phyloP scores from a whole-genome alignment of 768 basidiomycete species.

The Lactifluus volemus region DNA sequence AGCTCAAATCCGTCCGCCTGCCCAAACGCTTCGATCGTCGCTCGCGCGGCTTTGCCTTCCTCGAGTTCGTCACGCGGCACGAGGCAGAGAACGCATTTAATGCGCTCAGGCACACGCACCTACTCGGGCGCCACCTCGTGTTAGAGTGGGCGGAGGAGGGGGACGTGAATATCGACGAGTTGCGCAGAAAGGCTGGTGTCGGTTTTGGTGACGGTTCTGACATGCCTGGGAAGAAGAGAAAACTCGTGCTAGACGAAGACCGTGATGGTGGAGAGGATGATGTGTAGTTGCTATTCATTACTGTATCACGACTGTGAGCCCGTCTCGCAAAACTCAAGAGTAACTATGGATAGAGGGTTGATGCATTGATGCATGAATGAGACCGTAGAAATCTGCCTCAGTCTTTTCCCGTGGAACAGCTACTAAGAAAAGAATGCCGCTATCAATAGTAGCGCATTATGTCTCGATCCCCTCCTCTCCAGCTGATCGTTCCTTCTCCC shows the following conservation, averaged over 20 bases:
- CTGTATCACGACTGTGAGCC: background rate
- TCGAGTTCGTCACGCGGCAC: constrained; percentile 83
- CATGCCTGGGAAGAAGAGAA: constrained; percentile 69
- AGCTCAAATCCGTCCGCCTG: constrained; percentile 88
- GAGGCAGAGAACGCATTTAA: constrained; percentile 88
- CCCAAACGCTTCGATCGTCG: constrained; percentile 87
- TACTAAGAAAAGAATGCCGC: background rate
- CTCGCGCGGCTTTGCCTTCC: constrained; percentile 91
- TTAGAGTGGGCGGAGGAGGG: constrained; percentile 84
- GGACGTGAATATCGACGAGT: constrained; percentile 64
- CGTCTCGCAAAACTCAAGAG: background rate
- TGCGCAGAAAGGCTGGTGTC: constrained; percentile 74
- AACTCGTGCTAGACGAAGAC: constrained; percentile 47
- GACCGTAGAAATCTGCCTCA: background rate
- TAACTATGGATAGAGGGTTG: background rate
- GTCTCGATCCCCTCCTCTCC: background rate
- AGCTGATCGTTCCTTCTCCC: constrained; percentile 5
- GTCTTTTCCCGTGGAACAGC: background rate
- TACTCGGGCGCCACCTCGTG: constrained; percentile 91
- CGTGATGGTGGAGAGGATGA: constrained; percentile 29
- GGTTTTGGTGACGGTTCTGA: constrained; percentile 62
- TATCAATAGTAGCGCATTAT: background rate
- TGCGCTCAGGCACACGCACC: constrained; percentile 86
- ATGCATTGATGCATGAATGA: background rate
- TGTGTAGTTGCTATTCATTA: background rate